phyloP scores from a whole-genome alignment of 106 monocot genomes.

The Allium fistulosum region DNA sequence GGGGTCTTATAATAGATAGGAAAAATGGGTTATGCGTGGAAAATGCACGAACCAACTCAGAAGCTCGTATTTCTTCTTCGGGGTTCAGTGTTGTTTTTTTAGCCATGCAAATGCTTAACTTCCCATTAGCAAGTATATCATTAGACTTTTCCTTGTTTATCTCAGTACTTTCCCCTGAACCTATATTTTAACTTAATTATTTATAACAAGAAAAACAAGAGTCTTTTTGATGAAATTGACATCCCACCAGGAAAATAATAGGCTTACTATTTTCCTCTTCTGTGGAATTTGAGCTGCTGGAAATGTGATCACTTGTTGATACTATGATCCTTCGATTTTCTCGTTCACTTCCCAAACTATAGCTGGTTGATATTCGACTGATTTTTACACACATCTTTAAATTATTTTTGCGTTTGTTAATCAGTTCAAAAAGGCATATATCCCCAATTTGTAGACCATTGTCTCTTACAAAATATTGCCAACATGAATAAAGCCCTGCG shows the following conservation, averaged over 20 bases:
- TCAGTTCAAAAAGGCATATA: not conserved
- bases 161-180: not conserved
- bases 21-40: constrained; percentile 18
- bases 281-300: not conserved
- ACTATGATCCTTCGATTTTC: no score
- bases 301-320: no score
- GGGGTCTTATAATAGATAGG: constrained; percentile 5
- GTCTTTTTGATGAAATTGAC: not conserved
- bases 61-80: not conserved
- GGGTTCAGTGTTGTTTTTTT: not conserved
- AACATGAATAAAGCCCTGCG: not conserved
- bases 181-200: no score
- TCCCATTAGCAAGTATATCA: not conserved
- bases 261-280: not conserved
- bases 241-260: not conserved
- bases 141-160: not conserved
- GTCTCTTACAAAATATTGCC: not conserved
- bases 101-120: not conserved
- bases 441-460: not conserved
- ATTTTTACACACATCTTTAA: not conserved
- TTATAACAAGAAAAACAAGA: not conserved
- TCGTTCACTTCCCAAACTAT: no score
- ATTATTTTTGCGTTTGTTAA: not conserved
- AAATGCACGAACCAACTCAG: constrained; percentile 10
- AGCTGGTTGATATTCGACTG: not conserved